phyloP scores from a whole-genome alignment of 2,329 filamentous ascomycete species.

The Microcera coccophila region DNA sequence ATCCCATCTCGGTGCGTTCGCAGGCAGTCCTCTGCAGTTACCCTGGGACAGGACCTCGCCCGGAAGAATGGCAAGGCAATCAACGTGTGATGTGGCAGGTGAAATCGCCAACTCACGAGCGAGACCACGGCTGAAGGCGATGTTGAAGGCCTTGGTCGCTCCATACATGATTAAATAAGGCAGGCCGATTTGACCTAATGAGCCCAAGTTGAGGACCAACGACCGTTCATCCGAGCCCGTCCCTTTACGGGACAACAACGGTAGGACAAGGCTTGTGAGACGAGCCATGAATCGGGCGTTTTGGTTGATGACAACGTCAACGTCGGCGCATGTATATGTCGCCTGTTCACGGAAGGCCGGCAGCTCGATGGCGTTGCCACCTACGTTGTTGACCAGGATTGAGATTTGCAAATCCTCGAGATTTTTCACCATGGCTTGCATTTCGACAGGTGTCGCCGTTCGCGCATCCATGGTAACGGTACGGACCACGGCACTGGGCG shows the following conservation, averaged over 20 bases:
- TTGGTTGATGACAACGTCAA: constrained; percentile 29
- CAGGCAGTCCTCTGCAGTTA: no score
- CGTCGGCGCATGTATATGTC: constrained; percentile 26
- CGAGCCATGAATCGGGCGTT: constrained; percentile 36
- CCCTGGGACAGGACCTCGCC: no score
- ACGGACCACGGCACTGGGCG: constrained; percentile 22
- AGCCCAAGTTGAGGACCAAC: no score
- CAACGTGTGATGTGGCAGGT: no score
- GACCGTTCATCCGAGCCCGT: no score
- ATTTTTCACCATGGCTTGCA: constrained; percentile 18
- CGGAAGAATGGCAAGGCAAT: no score
- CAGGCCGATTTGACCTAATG: no score
- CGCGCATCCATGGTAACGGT: constrained; percentile 28
- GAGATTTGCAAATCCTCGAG: constrained; percentile 26
- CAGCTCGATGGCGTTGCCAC: constrained; percentile 22
- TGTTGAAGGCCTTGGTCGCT: no score
- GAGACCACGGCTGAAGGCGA: no score
- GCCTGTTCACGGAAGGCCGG: constrained; percentile 26
- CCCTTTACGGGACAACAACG: constrained; percentile 12
- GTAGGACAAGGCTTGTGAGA: constrained; percentile 30
- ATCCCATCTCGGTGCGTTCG: constrained; percentile 13
- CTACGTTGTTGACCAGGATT: constrained; percentile 35
- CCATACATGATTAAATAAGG: no score
- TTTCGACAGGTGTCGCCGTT: constrained; percentile 25
- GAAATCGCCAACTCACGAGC: no score